Evolutionary conservation across 2,329 filamentous ascomycete species (phyloP).

Genomic region (Pyrenophora graminea): DNA sequence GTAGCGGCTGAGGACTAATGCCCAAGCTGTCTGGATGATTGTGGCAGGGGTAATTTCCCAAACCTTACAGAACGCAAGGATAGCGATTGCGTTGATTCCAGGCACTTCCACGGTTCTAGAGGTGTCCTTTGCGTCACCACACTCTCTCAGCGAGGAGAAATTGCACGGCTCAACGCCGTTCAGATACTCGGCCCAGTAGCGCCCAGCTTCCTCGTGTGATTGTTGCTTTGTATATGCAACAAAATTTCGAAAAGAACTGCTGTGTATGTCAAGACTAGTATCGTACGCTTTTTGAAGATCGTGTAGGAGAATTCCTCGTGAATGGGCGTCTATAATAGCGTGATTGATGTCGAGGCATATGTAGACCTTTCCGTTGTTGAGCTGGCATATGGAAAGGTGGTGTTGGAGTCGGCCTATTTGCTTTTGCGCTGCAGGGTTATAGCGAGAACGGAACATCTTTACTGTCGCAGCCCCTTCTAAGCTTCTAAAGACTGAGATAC

Average conservation of each 20-base stretch:
- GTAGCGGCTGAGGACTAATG: neutral
- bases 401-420: too few relatives aligned
- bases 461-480: too few relatives aligned
- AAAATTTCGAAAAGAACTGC: neutral
- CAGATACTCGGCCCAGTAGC: too few relatives aligned
- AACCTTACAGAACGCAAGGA: neutral
- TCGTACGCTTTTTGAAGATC: neutral
- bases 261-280: neutral
- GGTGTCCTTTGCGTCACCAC: too few relatives aligned
- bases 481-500: too few relatives aligned
- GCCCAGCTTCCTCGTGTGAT: too few relatives aligned
- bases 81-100: too few relatives aligned
- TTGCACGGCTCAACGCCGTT: neutral
- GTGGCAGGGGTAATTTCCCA: conserved; percentile 3
- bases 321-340: neutral
- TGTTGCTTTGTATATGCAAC: too few relatives aligned
- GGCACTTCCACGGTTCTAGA: too few relatives aligned
- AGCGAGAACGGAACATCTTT: too few relatives aligned
- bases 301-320: neutral
- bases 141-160: neutral
- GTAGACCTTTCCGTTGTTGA: neutral
- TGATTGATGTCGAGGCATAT: neutral
- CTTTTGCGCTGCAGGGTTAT: too few relatives aligned
- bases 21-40: conserved; percentile 21
- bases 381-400: too few relatives aligned